Conservation (phyloP, 1,284 basidiomycete genomes). For the Moniliella sp. region DNA sequence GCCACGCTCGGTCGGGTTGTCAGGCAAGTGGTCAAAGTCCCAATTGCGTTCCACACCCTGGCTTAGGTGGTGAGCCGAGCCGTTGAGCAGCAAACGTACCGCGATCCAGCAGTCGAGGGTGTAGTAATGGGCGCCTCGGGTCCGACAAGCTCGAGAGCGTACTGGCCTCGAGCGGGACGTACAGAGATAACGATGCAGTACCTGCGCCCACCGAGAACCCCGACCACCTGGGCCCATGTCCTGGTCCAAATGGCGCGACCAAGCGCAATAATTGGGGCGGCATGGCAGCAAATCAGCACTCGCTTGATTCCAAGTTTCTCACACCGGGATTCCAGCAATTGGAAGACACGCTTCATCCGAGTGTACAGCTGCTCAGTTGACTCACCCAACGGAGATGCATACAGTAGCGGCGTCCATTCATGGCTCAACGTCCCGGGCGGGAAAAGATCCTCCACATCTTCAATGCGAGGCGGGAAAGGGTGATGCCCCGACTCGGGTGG, state of each 20-base stretch:
- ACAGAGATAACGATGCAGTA: conserved; percentile 22
- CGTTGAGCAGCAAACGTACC: conserved; percentile 18
- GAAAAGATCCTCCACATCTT: conserved; percentile 51
- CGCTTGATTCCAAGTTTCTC: conserved; percentile 35
- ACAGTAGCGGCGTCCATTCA: conserved; percentile 42
- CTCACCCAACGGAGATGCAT: conserved; percentile 51
- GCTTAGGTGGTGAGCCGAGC: conserved; percentile 20
- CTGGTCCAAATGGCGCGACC: conserved; percentile 45
- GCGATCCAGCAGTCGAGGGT: too few species aligned
- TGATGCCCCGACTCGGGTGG: conserved; percentile 39
- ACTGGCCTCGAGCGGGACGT: conserved; percentile 3
- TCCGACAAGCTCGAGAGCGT: too few species aligned
- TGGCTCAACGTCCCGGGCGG: conserved; percentile 44
- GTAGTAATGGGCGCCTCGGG: too few species aligned
- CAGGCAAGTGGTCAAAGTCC: conserved; percentile 38
- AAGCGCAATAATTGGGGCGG: conserved; percentile 54
- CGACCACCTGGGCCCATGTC: conserved; percentile 27
- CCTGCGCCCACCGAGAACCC: conserved; percentile 12
- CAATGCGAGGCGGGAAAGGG: conserved; percentile 9
- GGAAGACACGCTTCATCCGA: conserved; percentile 42
- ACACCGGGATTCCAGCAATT: conserved; percentile 16
- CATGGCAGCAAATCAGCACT: conserved; percentile 53
- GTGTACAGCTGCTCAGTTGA: conserved; percentile 46
- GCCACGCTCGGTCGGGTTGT: conserved; percentile 9
- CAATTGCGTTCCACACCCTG: conserved; percentile 50